Conservation (phyloP, 345 rosid genomes). For the Erysimum cheiranthoides region DNA sequence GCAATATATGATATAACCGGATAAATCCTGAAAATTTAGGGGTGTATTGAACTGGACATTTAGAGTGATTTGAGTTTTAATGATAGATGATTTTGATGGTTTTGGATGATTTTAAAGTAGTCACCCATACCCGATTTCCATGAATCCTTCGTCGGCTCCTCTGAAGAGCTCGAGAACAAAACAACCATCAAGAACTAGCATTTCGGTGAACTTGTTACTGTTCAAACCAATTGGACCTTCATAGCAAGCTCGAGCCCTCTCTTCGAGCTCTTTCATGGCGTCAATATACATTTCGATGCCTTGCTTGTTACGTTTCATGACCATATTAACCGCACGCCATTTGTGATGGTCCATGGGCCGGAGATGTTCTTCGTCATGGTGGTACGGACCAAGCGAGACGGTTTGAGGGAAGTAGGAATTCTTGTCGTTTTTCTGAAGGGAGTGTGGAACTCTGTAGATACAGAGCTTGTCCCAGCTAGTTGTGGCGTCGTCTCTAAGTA, state of each 20-base stretch:
- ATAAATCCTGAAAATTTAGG: not conserved
- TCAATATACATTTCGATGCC: slow-evolving; percentile 58
- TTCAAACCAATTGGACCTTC: slow-evolving; percentile 53
- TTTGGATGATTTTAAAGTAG: too few relatives aligned
- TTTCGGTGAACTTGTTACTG: slow-evolving; percentile 72
- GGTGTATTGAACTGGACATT: too few relatives aligned
- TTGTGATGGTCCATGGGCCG: slow-evolving; percentile 73
- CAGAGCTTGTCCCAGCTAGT: slow-evolving; percentile 58
- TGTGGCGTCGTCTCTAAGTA: slow-evolving; percentile 56
- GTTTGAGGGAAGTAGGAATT: slow-evolving; percentile 75
- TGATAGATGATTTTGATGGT: too few relatives aligned
- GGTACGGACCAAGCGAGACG: slow-evolving; percentile 79
- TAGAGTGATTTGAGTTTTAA: too few relatives aligned
- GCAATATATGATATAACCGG: not conserved
- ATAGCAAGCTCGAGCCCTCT: slow-evolving; percentile 59
- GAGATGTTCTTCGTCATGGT: slow-evolving; percentile 62
- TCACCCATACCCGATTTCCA: slow-evolving; percentile 46
- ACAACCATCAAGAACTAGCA: slow-evolving; percentile 81
- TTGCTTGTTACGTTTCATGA: slow-evolving; percentile 52
- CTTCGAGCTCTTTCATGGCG: slow-evolving; percentile 60
- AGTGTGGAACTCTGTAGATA: slow-evolving; percentile 37
- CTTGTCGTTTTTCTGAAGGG: slow-evolving; percentile 56
- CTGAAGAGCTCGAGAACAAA: slow-evolving; percentile 68
- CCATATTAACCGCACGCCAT: slow-evolving; percentile 66
- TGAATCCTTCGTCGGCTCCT: slow-evolving; percentile 64